A percentile compares a stretch with the other conserved stretches of the same genome.
These are phyloP conservation scores for Mycosarcoma maydis DNA, from an alignment of 1,284 basidiomycete genomes.

Conservation along the genomic window DNA sequence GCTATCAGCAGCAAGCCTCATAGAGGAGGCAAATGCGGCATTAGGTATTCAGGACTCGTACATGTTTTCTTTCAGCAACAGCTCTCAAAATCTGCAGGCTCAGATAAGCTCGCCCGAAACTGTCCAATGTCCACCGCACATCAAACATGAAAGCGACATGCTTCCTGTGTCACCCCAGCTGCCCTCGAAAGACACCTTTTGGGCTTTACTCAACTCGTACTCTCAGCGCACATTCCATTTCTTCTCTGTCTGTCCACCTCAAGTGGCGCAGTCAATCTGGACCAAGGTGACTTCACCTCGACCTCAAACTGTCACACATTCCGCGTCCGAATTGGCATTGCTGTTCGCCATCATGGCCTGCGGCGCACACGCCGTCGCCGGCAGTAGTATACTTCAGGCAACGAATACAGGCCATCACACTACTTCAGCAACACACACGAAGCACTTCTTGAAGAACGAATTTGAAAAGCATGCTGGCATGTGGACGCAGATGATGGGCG, in stretches of 20 bases:
- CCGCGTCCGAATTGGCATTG: neutral
- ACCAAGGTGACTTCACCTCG: neutral
- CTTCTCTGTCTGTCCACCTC: neutral
- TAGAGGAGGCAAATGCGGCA: neutral
- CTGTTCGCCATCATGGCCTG: conserved; percentile 17
- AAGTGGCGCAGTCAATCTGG: conserved; percentile 4
- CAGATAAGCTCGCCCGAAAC: neutral
- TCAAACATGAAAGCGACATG: neutral
- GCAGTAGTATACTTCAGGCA: too few species aligned
- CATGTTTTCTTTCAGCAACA: neutral
- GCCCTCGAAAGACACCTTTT: conserved; percentile 1
- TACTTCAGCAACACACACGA: neutral
- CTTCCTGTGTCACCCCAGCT: neutral
- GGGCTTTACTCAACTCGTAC: conserved; percentile 2
- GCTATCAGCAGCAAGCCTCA: conserved; percentile 2
- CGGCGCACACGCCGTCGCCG: conserved; percentile 1
- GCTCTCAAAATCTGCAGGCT: neutral
- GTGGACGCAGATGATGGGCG: neutral
- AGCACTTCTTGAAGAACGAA: neutral
- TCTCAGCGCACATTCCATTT: conserved; percentile 1
- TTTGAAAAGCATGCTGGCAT: neutral
- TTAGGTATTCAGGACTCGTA: neutral
- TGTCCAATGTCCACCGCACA: too few species aligned
- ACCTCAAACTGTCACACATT: neutral
- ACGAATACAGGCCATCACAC: neutral